phyloP scores from a whole-genome alignment of 805 yeast species.

The Schizosaccharomyces japonicus region DNA sequence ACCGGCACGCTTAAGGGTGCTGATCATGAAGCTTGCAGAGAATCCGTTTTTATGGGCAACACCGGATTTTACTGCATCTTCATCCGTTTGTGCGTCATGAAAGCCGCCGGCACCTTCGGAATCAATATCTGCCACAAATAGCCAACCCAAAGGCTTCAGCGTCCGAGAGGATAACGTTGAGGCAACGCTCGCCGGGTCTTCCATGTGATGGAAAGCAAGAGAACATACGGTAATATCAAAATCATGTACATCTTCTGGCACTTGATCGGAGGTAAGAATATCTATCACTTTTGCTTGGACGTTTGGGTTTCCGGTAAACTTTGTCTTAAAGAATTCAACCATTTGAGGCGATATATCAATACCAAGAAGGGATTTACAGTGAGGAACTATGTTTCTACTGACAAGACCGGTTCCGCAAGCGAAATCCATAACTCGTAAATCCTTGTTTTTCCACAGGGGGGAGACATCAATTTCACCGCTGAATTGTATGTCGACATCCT shows the following conservation, averaged over 20 bases:
- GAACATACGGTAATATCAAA: background rate
- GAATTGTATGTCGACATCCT: too few species aligned
- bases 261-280: background rate
- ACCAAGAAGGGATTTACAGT: background rate
- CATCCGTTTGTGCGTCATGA: background rate
- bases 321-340: background rate
- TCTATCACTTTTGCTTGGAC: background rate
- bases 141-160: background rate
- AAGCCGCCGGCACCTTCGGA: background rate
- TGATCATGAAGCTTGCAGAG: background rate
- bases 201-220: background rate
- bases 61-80: background rate
- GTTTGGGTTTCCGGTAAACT: background rate
- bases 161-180: background rate
- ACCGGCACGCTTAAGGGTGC: background rate
- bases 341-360: background rate
- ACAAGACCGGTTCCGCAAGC: conserved; percentile 1
- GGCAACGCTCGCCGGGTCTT: background rate
- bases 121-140: background rate
- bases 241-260: background rate
- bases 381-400: background rate
- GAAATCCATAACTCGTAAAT: background rate
- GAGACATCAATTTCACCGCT: too few species aligned
- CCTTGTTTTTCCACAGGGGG: background rate
- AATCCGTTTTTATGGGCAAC: background rate